Percentiles rank a stretch among this genome's conserved stretches.
phyloP scores from a whole-genome alignment of 2,329 filamentous ascomycete species.

The Zymoseptoria tritici region DNA sequence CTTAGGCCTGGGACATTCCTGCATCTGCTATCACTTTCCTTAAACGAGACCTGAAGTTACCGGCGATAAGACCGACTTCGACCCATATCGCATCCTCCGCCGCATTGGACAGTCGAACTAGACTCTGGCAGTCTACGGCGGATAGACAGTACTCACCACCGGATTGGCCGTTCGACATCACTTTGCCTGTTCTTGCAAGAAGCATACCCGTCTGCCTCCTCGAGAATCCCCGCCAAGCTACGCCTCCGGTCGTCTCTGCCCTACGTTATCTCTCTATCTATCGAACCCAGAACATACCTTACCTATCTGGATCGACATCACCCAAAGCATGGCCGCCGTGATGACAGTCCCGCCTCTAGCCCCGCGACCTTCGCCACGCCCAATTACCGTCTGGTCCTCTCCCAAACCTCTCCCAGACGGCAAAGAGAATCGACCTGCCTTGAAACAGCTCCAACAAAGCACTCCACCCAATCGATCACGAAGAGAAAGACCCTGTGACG shows the following conservation, averaged over 20 bases:
- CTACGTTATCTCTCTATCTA: constrained; percentile 11
- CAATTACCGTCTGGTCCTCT: constrained; percentile 40
- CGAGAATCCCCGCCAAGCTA: constrained; percentile 7
- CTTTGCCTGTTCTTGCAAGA: neutral
- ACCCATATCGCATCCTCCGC: constrained; percentile 2
- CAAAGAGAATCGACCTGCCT: constrained; percentile 36
- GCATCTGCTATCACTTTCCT: constrained; percentile 3
- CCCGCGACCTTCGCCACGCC: constrained; percentile 38
- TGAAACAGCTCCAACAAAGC: constrained; percentile 27
- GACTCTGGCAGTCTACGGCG: constrained; percentile 6
- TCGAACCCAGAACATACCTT: constrained; percentile 1
- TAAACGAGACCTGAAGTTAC: constrained; percentile 4
- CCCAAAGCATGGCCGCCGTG: constrained; percentile 38
- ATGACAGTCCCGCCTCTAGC: constrained; percentile 42
- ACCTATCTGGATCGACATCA: constrained; percentile 15
- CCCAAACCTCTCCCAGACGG: constrained; percentile 34
- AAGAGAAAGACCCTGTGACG: constrained; percentile 52
- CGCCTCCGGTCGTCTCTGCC: constrained; percentile 7
- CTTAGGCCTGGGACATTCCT: constrained; percentile 13
- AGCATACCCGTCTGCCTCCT: constrained; percentile 8
- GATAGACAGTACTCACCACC: constrained; percentile 2
- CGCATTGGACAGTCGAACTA: constrained; percentile 9
- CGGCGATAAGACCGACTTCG: constrained; percentile 15
- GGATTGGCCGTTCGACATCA: neutral
- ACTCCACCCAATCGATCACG: constrained; percentile 20